phyloP scores from a whole-genome alignment of 371 early-diverging fungal genomes.

The Mucor indicus region DNA sequence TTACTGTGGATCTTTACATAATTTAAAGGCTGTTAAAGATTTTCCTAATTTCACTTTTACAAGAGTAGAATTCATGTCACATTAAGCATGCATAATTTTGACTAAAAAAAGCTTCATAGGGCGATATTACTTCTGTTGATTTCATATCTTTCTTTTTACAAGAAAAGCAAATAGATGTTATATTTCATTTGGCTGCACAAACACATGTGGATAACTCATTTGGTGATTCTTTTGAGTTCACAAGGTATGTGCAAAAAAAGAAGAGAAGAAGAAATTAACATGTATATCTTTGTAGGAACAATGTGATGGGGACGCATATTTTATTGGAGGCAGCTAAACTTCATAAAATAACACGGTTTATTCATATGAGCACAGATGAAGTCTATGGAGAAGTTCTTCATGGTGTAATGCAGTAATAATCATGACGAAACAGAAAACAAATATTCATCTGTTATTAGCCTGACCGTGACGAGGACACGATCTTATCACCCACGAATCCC shows the following conservation, averaged over 20 bases:
- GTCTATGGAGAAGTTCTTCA: constrained; percentile 80
- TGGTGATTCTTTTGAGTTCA: constrained; percentile 84
- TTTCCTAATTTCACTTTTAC: constrained; percentile 67
- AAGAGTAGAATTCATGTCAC: constrained; percentile 37
- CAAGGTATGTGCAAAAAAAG: constrained; percentile 35
- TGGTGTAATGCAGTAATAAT: constrained; percentile 24
- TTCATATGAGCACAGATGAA: constrained; percentile 87
- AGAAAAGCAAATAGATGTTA: constrained; percentile 73
- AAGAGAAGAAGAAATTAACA: not conserved
- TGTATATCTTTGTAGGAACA: constrained; percentile 45
- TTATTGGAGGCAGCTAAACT: constrained; percentile 78
- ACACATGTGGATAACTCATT: constrained; percentile 89
- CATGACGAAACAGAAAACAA: too few relatives aligned
- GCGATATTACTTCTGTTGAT: constrained; percentile 71
- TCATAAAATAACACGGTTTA: constrained; percentile 57
- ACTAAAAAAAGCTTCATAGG: constrained; percentile 35
- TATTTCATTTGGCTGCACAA: constrained; percentile 84
- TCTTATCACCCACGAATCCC: constrained; percentile 80
- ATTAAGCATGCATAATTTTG: not conserved
- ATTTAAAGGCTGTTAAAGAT: constrained; percentile 52
- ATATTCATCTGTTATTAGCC: too few relatives aligned
- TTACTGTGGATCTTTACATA: constrained; percentile 74
- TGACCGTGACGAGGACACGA: constrained; percentile 65
- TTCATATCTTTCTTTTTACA: constrained; percentile 66
- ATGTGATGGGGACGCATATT: constrained; percentile 87